These are phyloP conservation scores for Harringtonia lauricola DNA, from an alignment of 2,329 filamentous ascomycete species.

Conservation along the genomic window DNA sequence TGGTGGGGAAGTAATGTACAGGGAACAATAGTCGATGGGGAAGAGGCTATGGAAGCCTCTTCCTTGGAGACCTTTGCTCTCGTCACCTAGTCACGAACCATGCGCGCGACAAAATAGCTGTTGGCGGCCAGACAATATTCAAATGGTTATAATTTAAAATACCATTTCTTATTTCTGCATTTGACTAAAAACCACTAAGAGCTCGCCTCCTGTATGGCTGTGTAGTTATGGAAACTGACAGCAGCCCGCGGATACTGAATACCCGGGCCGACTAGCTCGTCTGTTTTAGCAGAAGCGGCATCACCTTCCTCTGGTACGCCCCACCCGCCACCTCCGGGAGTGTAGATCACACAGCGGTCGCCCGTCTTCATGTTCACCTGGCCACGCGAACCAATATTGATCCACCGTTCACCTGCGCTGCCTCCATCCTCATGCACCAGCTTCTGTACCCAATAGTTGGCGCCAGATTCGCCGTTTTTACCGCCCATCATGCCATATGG, in stretches of 20 bases:
- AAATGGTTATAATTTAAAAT: too few relatives aligned
- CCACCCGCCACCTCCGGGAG: conserved; percentile 72
- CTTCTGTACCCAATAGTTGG: conserved; percentile 75
- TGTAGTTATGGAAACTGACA: too few relatives aligned
- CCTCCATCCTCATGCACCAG: not conserved
- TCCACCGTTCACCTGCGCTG: conserved; percentile 21
- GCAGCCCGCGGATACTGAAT: too few relatives aligned
- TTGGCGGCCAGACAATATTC: too few relatives aligned
- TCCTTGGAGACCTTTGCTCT: not conserved
- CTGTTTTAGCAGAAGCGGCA: not conserved
- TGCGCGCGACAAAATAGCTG: too few relatives aligned
- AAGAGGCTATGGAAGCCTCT: not conserved
- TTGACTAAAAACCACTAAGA: too few relatives aligned
- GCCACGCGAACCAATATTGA: conserved; percentile 71
- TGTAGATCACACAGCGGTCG: conserved; percentile 67
- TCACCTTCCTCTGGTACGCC: conserved; percentile 42
- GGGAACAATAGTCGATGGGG: not conserved
- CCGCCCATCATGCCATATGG: conserved; percentile 81
- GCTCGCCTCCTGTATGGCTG: too few relatives aligned
- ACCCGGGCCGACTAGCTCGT: too few relatives aligned
- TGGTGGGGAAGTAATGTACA: conserved; percentile 23
- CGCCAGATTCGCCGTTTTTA: conserved; percentile 62
- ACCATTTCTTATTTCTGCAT: too few relatives aligned
- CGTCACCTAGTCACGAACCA: too few relatives aligned
- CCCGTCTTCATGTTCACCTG: conserved; percentile 64